Evolutionary conservation across 768 basidiomycete species (phyloP), one percentile per base, ranked within the genome.

Genomic region (Agrocybe praecox): DNA sequence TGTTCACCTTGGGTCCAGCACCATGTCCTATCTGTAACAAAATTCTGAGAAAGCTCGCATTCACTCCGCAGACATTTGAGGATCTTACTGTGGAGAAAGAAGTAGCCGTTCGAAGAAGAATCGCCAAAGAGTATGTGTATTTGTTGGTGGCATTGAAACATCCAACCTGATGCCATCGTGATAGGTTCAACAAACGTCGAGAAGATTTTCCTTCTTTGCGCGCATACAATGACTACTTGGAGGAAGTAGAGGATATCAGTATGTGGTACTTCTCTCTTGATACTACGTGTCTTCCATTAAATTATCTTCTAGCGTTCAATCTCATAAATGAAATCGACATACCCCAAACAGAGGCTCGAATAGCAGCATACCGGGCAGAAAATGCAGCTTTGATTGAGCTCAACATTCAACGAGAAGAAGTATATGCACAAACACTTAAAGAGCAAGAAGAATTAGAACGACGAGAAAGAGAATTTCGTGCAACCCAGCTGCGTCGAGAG

Each of bases 1-100:
- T 98, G 40, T 99, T 96, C 73, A 96, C 95, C 1, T 83, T 98
- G 4, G 96, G 96, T 2, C 96, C 97, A 2, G 95, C 94, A 2
- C 94, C 94, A 2, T 98, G 97, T 79, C 97, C 97, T 17, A 87
- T 94, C 55, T 99, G 97, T 72, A 85, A 83, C 52, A 92, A 88
- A 65, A 84, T 90, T 17, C 80, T 98, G 49, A 77, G 97, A 18
- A 98, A 98, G 69, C 82, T 94, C 22, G 92, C 93, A n/a, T 99
- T 98, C 68, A 90, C 87, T 15, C 93, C 94, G 0, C 95, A 96
- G 69, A 96, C 94, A 5, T 97, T 96, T 57, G 93, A 96, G 71
- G 94, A 96, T 67, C 80, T 97, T 26, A 82, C 80, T 0, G 94
- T 97, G 1, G 95, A 97, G 74, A 96, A 95, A 67, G 97, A 99